A percentile compares a stretch with the other conserved stretches of the same genome.
Conservation (phyloP, 108 stramenopile genomes). For the Ochromonas danica region DNA sequence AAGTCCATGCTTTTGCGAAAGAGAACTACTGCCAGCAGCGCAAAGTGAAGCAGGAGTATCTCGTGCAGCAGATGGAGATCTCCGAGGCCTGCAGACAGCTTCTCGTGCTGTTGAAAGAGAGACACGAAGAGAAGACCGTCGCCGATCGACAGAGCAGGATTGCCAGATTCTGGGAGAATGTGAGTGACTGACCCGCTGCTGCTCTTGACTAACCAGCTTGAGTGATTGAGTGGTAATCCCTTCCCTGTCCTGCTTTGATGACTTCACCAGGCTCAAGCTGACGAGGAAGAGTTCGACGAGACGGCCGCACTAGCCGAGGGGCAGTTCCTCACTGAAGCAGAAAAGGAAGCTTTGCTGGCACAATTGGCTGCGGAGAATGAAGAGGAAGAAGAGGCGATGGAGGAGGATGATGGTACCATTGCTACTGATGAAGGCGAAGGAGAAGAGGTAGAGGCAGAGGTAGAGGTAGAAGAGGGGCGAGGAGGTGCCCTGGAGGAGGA, state of each 20-base stretch:
- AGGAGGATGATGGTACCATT: neutral
- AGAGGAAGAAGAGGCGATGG: neutral
- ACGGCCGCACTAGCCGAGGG: neutral
- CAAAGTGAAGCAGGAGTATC: neutral
- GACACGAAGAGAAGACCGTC: neutral
- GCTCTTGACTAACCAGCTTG: neutral
- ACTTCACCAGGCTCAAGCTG: neutral
- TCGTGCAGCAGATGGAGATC: neutral
- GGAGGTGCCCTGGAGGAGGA: neutral
- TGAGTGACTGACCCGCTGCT: neutral
- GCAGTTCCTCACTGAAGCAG: slow-evolving; percentile 5
- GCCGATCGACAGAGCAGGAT: neutral
- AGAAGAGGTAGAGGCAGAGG: neutral
- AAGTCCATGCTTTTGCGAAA: neutral
- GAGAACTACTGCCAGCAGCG: slow-evolving; percentile 15
- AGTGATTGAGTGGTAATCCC: neutral
- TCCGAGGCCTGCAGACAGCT: neutral
- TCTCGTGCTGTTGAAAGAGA: neutral
- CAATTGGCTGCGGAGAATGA: neutral
- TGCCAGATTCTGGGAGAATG: neutral
- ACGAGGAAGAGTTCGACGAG: slow-evolving; percentile 5
- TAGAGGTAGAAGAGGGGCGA: neutral
- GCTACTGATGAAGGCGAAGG: neutral
- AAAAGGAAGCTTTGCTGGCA: neutral
- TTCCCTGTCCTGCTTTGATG: neutral